Conservation (phyloP, 208 protist species). For the Wallacemonas collosoma region DNA sequence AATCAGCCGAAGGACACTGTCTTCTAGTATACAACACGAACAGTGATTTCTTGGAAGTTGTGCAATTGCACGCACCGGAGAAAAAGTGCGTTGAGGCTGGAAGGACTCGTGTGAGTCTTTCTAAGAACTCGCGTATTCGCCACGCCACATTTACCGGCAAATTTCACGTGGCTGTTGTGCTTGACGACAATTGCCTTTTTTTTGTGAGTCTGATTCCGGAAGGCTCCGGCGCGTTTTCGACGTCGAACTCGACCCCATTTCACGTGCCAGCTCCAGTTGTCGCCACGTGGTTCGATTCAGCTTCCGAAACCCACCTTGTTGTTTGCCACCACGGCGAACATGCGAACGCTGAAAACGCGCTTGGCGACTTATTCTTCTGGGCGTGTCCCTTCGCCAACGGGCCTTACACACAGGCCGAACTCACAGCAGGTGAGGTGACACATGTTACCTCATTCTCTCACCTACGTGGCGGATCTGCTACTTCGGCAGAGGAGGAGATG, state of each 20-base stretch:
- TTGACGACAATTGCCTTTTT: constrained; percentile 1
- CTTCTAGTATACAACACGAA: not conserved
- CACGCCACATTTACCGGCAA: constrained; percentile 26
- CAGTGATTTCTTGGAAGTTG: not conserved
- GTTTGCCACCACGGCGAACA: not conserved
- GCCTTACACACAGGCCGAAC: constrained; percentile 20
- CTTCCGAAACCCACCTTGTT: constrained; percentile 8
- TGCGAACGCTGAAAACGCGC: not conserved
- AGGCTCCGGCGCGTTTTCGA: constrained; percentile 6
- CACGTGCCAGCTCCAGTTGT: constrained; percentile 1
- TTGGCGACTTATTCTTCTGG: constrained; percentile 9
- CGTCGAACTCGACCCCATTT: not conserved
- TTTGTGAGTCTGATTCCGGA: constrained; percentile 18
- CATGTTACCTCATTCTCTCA: constrained; percentile 12
- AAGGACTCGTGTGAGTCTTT: constrained; percentile 8
- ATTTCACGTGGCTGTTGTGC: constrained; percentile 31
- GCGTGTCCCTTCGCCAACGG: constrained; percentile 23
- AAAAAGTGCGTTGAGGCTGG: not conserved
- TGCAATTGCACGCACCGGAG: not conserved
- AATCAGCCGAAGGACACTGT: not conserved
- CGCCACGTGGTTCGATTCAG: constrained; percentile 15
- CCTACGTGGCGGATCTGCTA: not conserved
- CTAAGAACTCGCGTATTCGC: constrained; percentile 19
- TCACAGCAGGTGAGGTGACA: not conserved
- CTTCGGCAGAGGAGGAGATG: constrained; percentile 11